phyloP scores from a whole-genome alignment of 495 filamentous ascomycete genomes.

The Neurospora sp. region DNA sequence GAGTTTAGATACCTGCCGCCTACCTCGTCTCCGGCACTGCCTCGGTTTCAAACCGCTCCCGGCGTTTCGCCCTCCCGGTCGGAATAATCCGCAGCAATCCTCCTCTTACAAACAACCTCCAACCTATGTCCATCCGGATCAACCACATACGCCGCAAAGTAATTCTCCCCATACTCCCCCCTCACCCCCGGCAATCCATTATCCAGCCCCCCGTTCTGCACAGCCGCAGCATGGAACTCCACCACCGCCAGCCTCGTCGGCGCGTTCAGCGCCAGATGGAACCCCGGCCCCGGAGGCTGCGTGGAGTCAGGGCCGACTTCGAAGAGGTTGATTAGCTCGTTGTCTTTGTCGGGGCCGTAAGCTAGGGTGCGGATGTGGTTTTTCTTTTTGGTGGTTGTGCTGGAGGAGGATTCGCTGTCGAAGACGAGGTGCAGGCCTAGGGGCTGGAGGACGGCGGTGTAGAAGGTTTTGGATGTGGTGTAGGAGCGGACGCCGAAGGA shows the following conservation, averaged over 20 bases:
- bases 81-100: not conserved
- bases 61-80: not conserved
- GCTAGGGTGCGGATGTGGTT: slow-evolving; percentile 17
- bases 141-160: slow-evolving; percentile 35
- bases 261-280: slow-evolving; percentile 30
- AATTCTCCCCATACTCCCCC: slow-evolving; percentile 21
- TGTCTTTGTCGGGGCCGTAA: slow-evolving; percentile 17
- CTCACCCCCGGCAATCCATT: slow-evolving; percentile 31
- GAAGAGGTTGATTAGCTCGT: slow-evolving; percentile 27
- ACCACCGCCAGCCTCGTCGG: slow-evolving; percentile 21
- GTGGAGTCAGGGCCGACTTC: slow-evolving; percentile 13
- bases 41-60: not conserved
- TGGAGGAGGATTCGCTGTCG: slow-evolving; percentile 16
- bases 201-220: slow-evolving; percentile 23
- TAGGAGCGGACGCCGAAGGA: slow-evolving; percentile 23
- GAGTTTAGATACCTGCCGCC: not conserved
- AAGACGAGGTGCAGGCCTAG: slow-evolving; percentile 25
- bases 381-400: not conserved
- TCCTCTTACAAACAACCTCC: slow-evolving; percentile 27
- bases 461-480: slow-evolving; percentile 22
- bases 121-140: slow-evolving; percentile 32
- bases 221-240: slow-evolving; percentile 28
- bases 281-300: slow-evolving; percentile 17
- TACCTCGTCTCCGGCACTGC: not conserved
- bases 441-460: slow-evolving; percentile 18